These are phyloP conservation scores for Chlorella sp. DNA, from an alignment of 139 green algal species.

Conservation along the genomic window DNA sequence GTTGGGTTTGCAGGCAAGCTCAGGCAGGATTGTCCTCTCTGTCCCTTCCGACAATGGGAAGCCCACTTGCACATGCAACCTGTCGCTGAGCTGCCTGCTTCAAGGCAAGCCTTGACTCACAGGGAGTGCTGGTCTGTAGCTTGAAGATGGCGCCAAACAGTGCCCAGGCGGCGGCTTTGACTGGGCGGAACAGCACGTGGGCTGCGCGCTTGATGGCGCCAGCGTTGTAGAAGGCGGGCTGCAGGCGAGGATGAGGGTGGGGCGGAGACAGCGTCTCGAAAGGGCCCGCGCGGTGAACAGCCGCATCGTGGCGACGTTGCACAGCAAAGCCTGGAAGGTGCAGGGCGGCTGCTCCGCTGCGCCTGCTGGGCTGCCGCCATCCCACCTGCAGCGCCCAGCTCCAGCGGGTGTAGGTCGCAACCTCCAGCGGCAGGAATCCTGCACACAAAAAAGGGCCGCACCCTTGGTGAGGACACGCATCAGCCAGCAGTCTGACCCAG, in stretches of 20 bases:
- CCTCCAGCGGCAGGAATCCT: constrained; percentile 14
- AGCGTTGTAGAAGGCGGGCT: constrained; percentile 4
- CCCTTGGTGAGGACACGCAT: no score
- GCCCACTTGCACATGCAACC: no score
- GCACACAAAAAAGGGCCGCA: background rate
- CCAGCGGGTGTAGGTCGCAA: constrained; percentile 26
- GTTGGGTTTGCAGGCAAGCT: no score
- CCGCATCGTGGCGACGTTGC: no score
- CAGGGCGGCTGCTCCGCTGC: no score
- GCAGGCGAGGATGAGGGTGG: background rate
- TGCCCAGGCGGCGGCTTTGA: constrained; percentile 12
- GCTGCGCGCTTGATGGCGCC: background rate
- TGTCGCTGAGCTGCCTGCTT: background rate
- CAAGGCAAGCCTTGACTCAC: background rate
- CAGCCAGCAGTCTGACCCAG: no score
- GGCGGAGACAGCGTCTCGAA: no score
- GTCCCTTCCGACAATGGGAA: no score
- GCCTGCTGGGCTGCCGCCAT: no score
- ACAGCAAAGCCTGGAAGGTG: no score
- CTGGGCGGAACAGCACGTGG: background rate
- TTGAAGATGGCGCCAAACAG: constrained; percentile 23
- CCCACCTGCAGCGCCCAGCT: background rate
- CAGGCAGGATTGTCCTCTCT: no score
- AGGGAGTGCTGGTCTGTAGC: background rate
- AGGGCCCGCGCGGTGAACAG: no score